Evolutionary conservation across 305 asterid genomes (phyloP).

Genomic region (Fraxinus sp.): DNA sequence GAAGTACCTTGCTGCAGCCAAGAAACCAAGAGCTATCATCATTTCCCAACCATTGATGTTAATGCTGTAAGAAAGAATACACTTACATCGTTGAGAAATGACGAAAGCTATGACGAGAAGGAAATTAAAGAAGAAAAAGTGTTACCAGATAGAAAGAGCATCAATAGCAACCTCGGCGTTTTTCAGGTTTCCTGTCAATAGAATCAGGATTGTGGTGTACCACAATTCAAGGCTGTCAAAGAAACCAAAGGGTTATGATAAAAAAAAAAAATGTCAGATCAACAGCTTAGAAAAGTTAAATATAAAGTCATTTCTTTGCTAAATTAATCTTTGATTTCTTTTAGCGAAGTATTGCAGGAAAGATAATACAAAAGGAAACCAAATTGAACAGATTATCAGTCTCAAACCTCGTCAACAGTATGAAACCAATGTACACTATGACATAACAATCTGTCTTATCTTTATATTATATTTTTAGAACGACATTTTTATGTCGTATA

Average conservation of each 20-base stretch:
- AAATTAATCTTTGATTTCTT: background rate
- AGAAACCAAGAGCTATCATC: constrained; percentile 70
- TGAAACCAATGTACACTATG: too few species aligned
- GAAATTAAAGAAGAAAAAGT: background rate
- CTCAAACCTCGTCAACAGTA: too few species aligned
- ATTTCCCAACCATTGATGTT: constrained; percentile 73
- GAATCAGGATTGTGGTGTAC: constrained; percentile 62
- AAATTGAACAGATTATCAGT: too few species aligned
- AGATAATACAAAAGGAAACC: background rate
- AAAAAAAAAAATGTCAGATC: background rate
- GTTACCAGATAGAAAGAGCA: constrained; percentile 71
- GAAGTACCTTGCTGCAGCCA: constrained; percentile 68
- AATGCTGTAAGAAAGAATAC: constrained; percentile 42
- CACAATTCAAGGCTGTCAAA: constrained; percentile 57
- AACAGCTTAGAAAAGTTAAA: too few species aligned
- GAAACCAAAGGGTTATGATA: background rate
- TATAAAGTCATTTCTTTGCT: too few species aligned
- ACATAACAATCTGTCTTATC: too few species aligned
- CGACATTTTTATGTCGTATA: too few species aligned
- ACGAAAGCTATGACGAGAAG: background rate
- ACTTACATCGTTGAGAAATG: background rate
- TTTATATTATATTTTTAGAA: too few species aligned
- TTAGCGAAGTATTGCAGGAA: too few species aligned
- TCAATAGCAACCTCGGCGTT: constrained; percentile 58
- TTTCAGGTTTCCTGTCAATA: constrained; percentile 54